phyloP scores from a whole-genome alignment of 2,329 filamentous ascomycete genomes.

The Microcyclosporella mali region DNA sequence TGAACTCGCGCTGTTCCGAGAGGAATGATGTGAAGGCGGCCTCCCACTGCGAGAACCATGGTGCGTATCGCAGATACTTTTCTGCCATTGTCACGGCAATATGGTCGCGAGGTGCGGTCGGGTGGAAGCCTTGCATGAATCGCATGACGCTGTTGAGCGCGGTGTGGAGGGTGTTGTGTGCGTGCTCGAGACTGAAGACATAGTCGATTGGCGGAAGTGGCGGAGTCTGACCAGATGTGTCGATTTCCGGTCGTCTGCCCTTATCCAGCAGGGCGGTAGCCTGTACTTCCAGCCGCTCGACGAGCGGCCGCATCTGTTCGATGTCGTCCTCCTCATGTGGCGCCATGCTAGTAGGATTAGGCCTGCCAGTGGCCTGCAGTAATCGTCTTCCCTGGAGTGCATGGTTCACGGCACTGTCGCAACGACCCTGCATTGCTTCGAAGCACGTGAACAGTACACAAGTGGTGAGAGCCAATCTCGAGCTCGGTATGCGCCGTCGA shows the following conservation, averaged over 20 bases:
- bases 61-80: slow-evolving; percentile 27
- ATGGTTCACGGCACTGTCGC: slow-evolving; percentile 31
- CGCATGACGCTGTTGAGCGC: slow-evolving; percentile 31
- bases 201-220: slow-evolving; percentile 24
- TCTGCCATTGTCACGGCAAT: slow-evolving; percentile 27
- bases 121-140: slow-evolving; percentile 29
- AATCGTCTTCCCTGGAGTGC: slow-evolving; percentile 27
- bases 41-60: slow-evolving; percentile 30
- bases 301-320: slow-evolving; percentile 29
- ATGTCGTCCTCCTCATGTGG: slow-evolving; percentile 25
- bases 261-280: slow-evolving; percentile 29
- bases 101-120: slow-evolving; percentile 26
- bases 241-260: slow-evolving; percentile 23
- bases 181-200: slow-evolving; percentile 29
- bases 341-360: slow-evolving; percentile 18
- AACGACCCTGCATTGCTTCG: slow-evolving; percentile 31
- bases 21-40: slow-evolving; percentile 25
- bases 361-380: slow-evolving; percentile 22
- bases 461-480: slow-evolving; percentile 26
- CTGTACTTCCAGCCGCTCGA: slow-evolving; percentile 30
- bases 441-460: slow-evolving; percentile 32
- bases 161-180: slow-evolving; percentile 28
- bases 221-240: slow-evolving; percentile 22
- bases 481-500: slow-evolving; percentile 18
- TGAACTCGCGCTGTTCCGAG: slow-evolving; percentile 20